phyloP scores from a whole-genome alignment of 2,329 filamentous ascomycete species.

The Microsporum canis region DNA sequence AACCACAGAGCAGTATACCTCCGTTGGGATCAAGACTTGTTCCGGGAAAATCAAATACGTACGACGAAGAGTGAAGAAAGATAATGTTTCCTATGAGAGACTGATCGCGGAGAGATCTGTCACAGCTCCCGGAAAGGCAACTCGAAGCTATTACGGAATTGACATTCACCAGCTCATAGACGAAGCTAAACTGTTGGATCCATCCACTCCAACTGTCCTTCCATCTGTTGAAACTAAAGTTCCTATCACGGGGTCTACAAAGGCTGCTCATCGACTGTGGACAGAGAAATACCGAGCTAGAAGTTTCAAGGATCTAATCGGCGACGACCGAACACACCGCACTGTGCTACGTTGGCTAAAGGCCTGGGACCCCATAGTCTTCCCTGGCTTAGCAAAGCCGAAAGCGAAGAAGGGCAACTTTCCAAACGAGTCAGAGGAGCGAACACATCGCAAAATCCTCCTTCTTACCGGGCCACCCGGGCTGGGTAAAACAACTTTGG shows the following conservation, averaged over 20 bases:
- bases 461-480: constrained; percentile 86
- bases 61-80: constrained; percentile 26
- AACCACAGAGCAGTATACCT: not conserved
- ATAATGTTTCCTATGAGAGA: constrained; percentile 40
- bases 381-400: constrained; percentile 59
- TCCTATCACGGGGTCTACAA: constrained; percentile 9
- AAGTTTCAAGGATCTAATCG: constrained; percentile 85
- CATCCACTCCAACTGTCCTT: constrained; percentile 24
- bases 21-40: constrained; percentile 35
- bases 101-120: constrained; percentile 44
- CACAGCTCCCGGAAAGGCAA: constrained; percentile 42
- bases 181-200: constrained; percentile 52
- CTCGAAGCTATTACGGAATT: constrained; percentile 72
- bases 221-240: constrained; percentile 24
- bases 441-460: constrained; percentile 72
- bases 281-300: constrained; percentile 93
- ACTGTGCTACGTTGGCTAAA: constrained; percentile 88
- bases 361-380: constrained; percentile 84
- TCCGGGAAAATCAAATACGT: constrained; percentile 39
- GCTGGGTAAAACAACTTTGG: constrained; percentile 88
- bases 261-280: constrained; percentile 51
- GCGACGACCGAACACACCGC: constrained; percentile 87
- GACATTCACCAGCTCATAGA: constrained; percentile 77
- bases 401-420: constrained; percentile 36
- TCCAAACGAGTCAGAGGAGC: constrained; percentile 51